A percentile compares a stretch with the other conserved stretches of the same genome.
Conservation (phyloP, 257 asterid species). For the Leonotis leonurus region DNA sequence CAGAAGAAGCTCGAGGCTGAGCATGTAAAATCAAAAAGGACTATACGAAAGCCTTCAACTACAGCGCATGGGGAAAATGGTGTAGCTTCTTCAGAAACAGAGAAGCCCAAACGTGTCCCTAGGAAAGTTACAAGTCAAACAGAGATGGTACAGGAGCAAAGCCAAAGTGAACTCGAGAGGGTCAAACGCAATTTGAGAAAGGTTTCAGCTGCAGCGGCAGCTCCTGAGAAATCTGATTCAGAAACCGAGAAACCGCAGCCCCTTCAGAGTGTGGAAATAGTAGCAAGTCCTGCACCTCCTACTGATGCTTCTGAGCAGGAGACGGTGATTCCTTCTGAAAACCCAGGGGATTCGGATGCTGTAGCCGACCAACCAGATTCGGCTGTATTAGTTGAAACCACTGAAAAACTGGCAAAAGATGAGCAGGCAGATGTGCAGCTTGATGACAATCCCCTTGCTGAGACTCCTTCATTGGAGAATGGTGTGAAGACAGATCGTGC, state of each 20-base stretch:
- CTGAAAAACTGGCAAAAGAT: constrained; percentile 23
- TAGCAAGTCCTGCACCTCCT: constrained; percentile 21
- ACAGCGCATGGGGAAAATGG: constrained; percentile 45
- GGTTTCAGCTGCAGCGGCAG: constrained; percentile 50
- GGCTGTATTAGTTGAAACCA: constrained; percentile 21
- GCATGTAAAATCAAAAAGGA: constrained; percentile 58
- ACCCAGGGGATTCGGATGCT: constrained; percentile 14
- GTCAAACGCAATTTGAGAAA: constrained; percentile 59
- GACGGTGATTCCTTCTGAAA: constrained; percentile 24
- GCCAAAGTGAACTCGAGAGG: constrained; percentile 67
- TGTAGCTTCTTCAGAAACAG: constrained; percentile 40
- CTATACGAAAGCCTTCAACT: constrained; percentile 47
- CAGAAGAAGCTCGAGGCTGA: constrained; percentile 58
- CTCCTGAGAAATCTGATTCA: constrained; percentile 44
- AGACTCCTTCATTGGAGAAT: constrained; percentile 36
- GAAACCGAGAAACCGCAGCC: constrained; percentile 45
- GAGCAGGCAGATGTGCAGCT: constrained; percentile 30
- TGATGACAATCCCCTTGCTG: constrained; percentile 33
- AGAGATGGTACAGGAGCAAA: constrained; percentile 76
- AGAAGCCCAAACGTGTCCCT: constrained; percentile 49
- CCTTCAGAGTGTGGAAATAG: constrained; percentile 27
- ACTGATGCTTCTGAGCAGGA: constrained; percentile 37
- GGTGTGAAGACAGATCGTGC: constrained; percentile 30
- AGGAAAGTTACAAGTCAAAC: constrained; percentile 42
- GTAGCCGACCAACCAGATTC: constrained; percentile 26